phyloP scores from a whole-genome alignment of 192 early-diverging fungal species.

The Umbelopsis vinacea region DNA sequence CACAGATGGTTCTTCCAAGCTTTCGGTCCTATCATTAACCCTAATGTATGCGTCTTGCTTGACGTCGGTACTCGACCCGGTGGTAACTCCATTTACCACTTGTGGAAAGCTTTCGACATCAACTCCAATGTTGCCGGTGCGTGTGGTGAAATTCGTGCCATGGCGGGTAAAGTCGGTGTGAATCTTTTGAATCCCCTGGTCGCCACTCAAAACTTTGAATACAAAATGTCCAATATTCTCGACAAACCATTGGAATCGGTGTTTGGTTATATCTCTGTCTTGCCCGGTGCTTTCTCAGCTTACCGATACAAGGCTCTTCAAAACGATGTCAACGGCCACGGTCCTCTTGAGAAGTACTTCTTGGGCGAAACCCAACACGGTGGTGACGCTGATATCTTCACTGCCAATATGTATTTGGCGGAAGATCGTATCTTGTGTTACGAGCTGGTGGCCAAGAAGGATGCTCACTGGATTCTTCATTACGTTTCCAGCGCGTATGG shows the following conservation, averaged over 20 bases:
- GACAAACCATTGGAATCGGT: slow-evolving; percentile 86
- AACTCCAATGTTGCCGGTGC: slow-evolving; percentile 77
- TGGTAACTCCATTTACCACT: slow-evolving; percentile 67
- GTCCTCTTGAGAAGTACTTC: slow-evolving; percentile 76
- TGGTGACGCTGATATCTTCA: slow-evolving; percentile 61
- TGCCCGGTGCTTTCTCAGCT: slow-evolving; percentile 86
- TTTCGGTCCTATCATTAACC: slow-evolving; percentile 60
- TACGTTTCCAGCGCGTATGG: slow-evolving; percentile 71
- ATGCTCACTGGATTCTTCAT: slow-evolving; percentile 67
- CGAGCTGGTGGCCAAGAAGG: slow-evolving; percentile 75
- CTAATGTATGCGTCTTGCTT: slow-evolving; percentile 64
- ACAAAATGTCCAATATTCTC: slow-evolving; percentile 75
- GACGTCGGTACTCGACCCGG: slow-evolving; percentile 85
- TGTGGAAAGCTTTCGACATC: slow-evolving; percentile 82
- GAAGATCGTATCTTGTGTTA: slow-evolving; percentile 82
- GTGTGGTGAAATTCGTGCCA: slow-evolving; percentile 83
- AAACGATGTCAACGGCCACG: slow-evolving; percentile 53
- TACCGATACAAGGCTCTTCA: slow-evolving; percentile 78
- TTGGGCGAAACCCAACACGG: slow-evolving; percentile 71
- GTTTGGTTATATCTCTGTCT: slow-evolving; percentile 94
- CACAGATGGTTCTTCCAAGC: slow-evolving; percentile 70
- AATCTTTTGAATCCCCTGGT: slow-evolving; percentile 76
- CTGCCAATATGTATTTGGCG: slow-evolving; percentile 70
- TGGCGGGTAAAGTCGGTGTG: slow-evolving; percentile 57
- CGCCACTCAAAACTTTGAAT: slow-evolving; percentile 84